Conservation (phyloP, 169 alveolate species). For the Amoebophrya sp. region DNA sequence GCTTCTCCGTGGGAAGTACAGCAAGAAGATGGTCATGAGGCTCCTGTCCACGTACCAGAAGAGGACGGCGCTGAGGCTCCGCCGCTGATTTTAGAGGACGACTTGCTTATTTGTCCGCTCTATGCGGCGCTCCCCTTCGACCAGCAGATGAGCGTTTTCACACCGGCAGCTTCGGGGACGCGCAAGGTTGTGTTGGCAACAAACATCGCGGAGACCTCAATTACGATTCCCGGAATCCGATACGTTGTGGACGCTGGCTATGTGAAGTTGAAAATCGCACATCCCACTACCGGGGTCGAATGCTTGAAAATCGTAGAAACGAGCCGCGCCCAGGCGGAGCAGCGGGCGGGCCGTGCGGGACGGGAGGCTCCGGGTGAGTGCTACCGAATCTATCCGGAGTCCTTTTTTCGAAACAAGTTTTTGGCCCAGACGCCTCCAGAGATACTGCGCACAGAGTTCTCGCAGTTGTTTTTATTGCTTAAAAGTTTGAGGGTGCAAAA, state of each 20-base stretch:
- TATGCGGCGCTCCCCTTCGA: constrained; percentile 94
- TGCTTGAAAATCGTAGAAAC: constrained; percentile 92
- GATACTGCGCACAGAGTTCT: constrained; percentile 92
- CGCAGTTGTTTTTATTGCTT: constrained; percentile 85
- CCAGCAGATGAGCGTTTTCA: constrained; percentile 86
- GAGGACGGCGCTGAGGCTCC: background rate
- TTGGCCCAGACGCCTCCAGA: constrained; percentile 96
- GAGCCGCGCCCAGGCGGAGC: constrained; percentile 92
- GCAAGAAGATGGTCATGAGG: background rate
- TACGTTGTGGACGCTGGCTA: constrained; percentile 76
- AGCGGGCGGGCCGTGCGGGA: constrained; percentile 98
- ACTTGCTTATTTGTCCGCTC: constrained; percentile 73
- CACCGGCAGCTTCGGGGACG: constrained; percentile 91
- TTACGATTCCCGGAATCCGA: constrained; percentile 73
- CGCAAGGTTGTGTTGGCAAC: constrained; percentile 81
- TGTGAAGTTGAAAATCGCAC: constrained; percentile 67
- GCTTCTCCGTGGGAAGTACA: background rate
- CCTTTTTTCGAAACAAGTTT: constrained; percentile 86
- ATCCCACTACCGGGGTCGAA: constrained; percentile 97
- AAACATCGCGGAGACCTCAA: constrained; percentile 83
- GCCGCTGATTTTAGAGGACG: background rate
- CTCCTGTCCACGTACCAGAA: background rate
- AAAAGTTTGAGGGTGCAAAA: constrained; percentile 97
- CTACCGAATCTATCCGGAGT: constrained; percentile 90
- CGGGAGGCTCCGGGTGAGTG: constrained; percentile 98